These are phyloP conservation scores for Tardiomyces blankii DNA, from an alignment of 1,139 yeast genomes.

Conservation along the genomic window DNA sequence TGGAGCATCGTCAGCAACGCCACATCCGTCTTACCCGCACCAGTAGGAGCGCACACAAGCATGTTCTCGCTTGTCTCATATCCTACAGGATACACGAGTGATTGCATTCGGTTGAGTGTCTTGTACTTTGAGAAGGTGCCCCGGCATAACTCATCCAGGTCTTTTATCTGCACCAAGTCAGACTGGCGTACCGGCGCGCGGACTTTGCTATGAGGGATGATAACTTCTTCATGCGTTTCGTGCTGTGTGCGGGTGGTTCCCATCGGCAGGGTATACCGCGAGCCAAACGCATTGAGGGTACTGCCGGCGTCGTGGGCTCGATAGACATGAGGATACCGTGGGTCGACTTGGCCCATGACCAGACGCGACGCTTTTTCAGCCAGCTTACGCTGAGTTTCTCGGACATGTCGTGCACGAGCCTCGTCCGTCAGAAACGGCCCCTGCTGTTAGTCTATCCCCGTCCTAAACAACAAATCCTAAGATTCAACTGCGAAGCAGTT, in stretches of 20 bases:
- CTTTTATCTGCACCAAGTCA: conserved; percentile 44
- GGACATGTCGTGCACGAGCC: conserved; percentile 47
- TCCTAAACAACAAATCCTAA: no score
- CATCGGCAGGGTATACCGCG: conserved; percentile 63
- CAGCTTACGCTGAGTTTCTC: conserved; percentile 36
- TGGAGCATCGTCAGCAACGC: conserved; percentile 78
- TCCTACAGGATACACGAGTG: conserved; percentile 85
- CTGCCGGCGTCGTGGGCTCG: conserved; percentile 58
- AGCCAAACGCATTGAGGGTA: conserved; percentile 68
- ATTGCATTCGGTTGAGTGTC: conserved; percentile 78
- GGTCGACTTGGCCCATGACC: conserved; percentile 35
- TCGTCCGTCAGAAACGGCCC: conserved; percentile 36
- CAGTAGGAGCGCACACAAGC: conserved; percentile 98
- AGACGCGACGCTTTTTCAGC: conserved; percentile 41
- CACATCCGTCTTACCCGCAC: conserved; percentile 98
- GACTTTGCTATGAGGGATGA: conserved; percentile 64
- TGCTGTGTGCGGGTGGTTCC: conserved; percentile 59
- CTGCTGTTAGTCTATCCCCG: not conserved
- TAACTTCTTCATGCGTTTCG: conserved; percentile 68
- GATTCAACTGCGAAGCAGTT: no score
- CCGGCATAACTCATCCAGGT: conserved; percentile 66
- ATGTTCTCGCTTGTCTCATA: conserved; percentile 89
- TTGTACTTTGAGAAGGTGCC: conserved; percentile 77
- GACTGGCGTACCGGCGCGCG: conserved; percentile 37
- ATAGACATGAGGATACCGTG: conserved; percentile 79